These are phyloP conservation scores for Solanum chiquidenum DNA, from an alignment of 257 asterid genomes.

Conservation along the genomic window DNA sequence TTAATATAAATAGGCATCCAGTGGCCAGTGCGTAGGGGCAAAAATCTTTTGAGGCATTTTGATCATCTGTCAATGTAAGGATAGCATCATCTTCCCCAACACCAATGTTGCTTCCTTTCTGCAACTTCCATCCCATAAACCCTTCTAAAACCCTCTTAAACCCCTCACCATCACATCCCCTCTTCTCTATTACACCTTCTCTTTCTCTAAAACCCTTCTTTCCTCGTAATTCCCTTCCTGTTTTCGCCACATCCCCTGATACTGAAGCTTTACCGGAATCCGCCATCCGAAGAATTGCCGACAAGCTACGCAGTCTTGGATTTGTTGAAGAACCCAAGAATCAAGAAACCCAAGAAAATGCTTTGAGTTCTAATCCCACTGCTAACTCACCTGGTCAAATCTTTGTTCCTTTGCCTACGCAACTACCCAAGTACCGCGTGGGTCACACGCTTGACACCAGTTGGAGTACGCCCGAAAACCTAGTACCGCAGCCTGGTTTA, in stretches of 20 bases:
- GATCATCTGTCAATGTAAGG: not conserved
- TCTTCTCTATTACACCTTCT: conserved; percentile 9
- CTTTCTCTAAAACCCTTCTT: not conserved
- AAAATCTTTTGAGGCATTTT: not conserved
- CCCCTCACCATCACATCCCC: conserved; percentile 7
- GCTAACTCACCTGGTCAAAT: conserved; percentile 67
- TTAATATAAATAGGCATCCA: not conserved
- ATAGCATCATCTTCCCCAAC: not conserved
- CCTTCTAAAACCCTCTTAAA: conserved; percentile 18
- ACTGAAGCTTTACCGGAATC: conserved; percentile 43
- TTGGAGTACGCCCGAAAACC: conserved; percentile 92
- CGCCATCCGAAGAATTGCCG: conserved; percentile 71
- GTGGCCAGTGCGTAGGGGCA: not conserved
- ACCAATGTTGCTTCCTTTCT: conserved; percentile 11
- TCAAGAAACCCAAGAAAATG: conserved; percentile 12
- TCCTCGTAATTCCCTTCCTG: conserved; percentile 4
- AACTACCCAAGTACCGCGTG: conserved; percentile 63
- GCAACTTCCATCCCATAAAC: conserved; percentile 10
- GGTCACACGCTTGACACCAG: conserved; percentile 94
- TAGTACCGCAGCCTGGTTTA: conserved; percentile 70
- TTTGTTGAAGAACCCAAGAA: conserved; percentile 41
- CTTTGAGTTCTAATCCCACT: not conserved
- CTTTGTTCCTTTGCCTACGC: conserved; percentile 64
- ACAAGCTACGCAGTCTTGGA: conserved; percentile 88
- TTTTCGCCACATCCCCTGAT: conserved; percentile 17